Evolutionary conservation across 345 rosid genomes (phyloP).

Genomic region (Bruguiera sexangula): DNA sequence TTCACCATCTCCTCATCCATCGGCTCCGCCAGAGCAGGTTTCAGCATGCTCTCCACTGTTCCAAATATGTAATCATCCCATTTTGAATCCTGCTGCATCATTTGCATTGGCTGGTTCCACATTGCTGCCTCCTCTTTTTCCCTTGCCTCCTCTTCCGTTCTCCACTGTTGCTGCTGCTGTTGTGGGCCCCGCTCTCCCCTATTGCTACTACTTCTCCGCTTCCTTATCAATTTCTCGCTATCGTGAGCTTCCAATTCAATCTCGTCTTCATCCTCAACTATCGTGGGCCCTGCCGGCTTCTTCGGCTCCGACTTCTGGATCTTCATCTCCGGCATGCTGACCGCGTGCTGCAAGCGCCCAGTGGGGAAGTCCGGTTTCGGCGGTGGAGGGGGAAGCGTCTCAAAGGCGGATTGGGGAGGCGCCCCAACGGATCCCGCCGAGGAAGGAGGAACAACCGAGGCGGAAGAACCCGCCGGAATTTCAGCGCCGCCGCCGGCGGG

Average conservation of each 20-base stretch:
- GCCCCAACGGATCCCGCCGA: not conserved
- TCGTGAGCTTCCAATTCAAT: constrained; percentile 43
- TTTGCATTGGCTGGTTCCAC: constrained; percentile 10
- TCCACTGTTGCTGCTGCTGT: constrained; percentile 14
- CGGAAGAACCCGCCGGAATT: not conserved
- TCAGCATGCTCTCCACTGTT: constrained; percentile 46
- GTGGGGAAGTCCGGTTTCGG: constrained; percentile 18
- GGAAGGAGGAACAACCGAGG: constrained; percentile 3
- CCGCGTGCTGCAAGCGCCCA: constrained; percentile 52
- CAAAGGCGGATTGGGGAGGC: constrained; percentile 17
- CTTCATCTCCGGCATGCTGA: constrained; percentile 80
- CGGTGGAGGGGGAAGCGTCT: constrained; percentile 51
- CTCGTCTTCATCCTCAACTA: constrained; percentile 56
- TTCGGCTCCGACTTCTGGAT: constrained; percentile 41
- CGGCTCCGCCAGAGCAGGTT: constrained; percentile 49
- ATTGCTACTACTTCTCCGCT: constrained; percentile 40
- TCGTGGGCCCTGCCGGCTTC: constrained; percentile 42
- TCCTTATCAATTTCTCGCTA: constrained; percentile 44
- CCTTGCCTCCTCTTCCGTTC: not conserved
- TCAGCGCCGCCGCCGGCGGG: not conserved
- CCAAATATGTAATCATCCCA: constrained; percentile 47
- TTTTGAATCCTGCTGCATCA: constrained; percentile 17
- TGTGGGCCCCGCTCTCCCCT: constrained; percentile 5
- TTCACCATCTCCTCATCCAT: constrained; percentile 40
- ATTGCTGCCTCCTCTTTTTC: constrained; percentile 10